A percentile compares a stretch with the other conserved stretches of the same genome.
phyloP scores from a whole-genome alignment of 805 yeast genomes.

The Schwanniomyces pseudopolymorphus region DNA sequence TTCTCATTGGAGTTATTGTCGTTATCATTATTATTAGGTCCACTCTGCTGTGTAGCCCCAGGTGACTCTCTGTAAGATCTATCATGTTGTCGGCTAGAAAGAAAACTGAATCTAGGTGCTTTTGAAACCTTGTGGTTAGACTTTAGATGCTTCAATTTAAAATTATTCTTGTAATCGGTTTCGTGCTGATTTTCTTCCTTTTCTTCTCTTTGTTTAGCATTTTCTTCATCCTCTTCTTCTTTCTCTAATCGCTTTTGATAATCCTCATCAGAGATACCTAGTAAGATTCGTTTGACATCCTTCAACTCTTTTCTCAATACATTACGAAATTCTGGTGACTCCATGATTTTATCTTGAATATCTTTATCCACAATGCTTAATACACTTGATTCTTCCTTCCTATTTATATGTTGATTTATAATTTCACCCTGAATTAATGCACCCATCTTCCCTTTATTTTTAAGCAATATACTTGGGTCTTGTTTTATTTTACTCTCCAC shows the following conservation, averaged over 20 bases:
- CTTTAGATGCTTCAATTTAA: constrained; percentile 23
- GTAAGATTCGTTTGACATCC: constrained; percentile 28
- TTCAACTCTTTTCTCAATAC: constrained; percentile 29
- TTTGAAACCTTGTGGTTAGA: constrained; percentile 26
- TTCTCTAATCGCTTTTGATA: constrained; percentile 28
- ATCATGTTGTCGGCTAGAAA: constrained; percentile 3
- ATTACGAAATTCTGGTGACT: constrained; percentile 39
- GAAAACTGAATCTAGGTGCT: constrained; percentile 32
- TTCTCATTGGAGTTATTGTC: constrained; percentile 4
- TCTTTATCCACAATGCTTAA: constrained; percentile 43
- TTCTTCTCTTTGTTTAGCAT: constrained; percentile 9
- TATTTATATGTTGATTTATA: constrained; percentile 25
- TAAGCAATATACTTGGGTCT: constrained; percentile 47
- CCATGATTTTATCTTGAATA: constrained; percentile 43
- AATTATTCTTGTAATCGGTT: constrained; percentile 25
- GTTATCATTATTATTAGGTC: background rate
- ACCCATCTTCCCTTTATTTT: constrained; percentile 50
- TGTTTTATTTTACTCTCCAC: constrained; percentile 46
- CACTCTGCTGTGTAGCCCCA: background rate
- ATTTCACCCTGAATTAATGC: constrained; percentile 55
- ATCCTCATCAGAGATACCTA: constrained; percentile 42
- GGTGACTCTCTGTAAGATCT: constrained; percentile 3
- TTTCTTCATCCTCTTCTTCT: constrained; percentile 11
- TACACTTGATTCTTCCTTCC: constrained; percentile 17
- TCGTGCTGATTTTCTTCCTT: constrained; percentile 10